Percentiles rank a stretch among this genome's conserved stretches.
These are phyloP conservation scores for Datura wrightii DNA, from an alignment of 257 asterid species.

Conservation along the genomic window DNA sequence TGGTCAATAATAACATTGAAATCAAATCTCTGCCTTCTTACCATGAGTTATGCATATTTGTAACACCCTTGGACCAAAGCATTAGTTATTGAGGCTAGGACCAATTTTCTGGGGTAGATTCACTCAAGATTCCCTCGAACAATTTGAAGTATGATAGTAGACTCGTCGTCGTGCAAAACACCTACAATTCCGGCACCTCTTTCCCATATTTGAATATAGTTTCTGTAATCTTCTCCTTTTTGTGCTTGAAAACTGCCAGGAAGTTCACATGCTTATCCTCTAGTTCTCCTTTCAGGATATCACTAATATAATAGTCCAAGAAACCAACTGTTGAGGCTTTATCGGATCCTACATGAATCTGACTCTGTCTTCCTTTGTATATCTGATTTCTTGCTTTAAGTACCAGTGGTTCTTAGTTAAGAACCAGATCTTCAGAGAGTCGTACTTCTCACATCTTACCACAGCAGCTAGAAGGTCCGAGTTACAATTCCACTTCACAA, in stretches of 20 bases:
- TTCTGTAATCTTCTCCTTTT: slow-evolving; percentile 58
- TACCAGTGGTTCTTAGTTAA: slow-evolving; percentile 93
- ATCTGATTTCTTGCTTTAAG: slow-evolving; percentile 85
- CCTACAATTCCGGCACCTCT: slow-evolving; percentile 81
- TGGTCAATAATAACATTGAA: slow-evolving; percentile 86
- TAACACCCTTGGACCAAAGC: slow-evolving; percentile 74
- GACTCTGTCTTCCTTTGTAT: slow-evolving; percentile 61
- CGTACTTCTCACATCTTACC: slow-evolving; percentile 69
- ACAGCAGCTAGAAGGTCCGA: slow-evolving; percentile 90
- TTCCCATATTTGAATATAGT: slow-evolving; percentile 76
- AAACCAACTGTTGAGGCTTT: slow-evolving; percentile 65
- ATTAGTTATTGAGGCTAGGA: slow-evolving; percentile 76
- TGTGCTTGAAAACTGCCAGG: slow-evolving; percentile 61
- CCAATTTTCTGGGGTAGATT: slow-evolving; percentile 85
- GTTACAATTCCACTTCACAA: slow-evolving; percentile 83
- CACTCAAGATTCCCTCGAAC: slow-evolving; percentile 95
- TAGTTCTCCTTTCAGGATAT: slow-evolving; percentile 63
- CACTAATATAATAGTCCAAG: slow-evolving; percentile 79
- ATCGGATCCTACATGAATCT: slow-evolving; percentile 86
- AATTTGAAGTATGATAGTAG: slow-evolving; percentile 87
- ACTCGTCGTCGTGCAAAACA: slow-evolving; percentile 92
- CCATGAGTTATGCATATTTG: slow-evolving; percentile 83
- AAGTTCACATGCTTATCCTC: slow-evolving; percentile 73
- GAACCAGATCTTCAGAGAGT: slow-evolving; percentile 80
- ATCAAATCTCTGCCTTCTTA: slow-evolving; percentile 91